Conservation (phyloP, 2,329 filamentous ascomycete genomes). For the Exutisphaerella laricina region DNA sequence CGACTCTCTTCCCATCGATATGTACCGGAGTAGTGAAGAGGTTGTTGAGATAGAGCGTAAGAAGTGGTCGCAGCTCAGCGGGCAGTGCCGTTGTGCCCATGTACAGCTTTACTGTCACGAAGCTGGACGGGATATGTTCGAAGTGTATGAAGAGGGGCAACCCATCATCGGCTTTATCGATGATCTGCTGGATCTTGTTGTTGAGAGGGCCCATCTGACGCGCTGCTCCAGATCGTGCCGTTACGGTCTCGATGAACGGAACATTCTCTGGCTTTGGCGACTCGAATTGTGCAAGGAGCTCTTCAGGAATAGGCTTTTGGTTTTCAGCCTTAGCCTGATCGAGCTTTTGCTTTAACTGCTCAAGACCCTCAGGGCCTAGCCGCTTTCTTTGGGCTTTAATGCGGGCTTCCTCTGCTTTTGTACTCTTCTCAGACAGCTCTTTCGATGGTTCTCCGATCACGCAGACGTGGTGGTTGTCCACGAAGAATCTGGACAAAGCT, state of each 20-base stretch:
- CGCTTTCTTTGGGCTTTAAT: conserved; percentile 71
- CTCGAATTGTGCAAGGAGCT: conserved; percentile 72
- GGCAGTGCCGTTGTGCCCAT: conserved; percentile 74
- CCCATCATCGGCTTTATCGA: conserved; percentile 62
- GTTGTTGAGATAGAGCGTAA: conserved; percentile 79
- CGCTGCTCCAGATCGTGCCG: conserved; percentile 75
- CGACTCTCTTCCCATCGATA: conserved; percentile 67
- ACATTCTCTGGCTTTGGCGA: conserved; percentile 87
- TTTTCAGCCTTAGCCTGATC: conserved; percentile 84
- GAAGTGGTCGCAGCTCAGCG: conserved; percentile 74
- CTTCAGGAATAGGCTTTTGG: conserved; percentile 74
- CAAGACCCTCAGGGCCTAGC: conserved; percentile 75
- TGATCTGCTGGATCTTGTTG: conserved; percentile 66
- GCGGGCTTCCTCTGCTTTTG: conserved; percentile 71
- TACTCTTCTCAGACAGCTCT: conserved; percentile 72
- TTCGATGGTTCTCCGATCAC: conserved; percentile 82
- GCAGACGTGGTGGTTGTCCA: conserved; percentile 79
- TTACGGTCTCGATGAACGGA: conserved; percentile 84
- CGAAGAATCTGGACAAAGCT: conserved; percentile 78
- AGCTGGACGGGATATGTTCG: conserved; percentile 88
- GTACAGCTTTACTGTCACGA: conserved; percentile 77
- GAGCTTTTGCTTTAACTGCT: conserved; percentile 66
- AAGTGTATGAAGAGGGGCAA: conserved; percentile 87
- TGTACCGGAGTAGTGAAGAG: conserved; percentile 91
- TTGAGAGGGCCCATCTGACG: conserved; percentile 61